Conservation (phyloP, 2,329 filamentous ascomycete genomes). For the Biscogniauxia marginata region DNA sequence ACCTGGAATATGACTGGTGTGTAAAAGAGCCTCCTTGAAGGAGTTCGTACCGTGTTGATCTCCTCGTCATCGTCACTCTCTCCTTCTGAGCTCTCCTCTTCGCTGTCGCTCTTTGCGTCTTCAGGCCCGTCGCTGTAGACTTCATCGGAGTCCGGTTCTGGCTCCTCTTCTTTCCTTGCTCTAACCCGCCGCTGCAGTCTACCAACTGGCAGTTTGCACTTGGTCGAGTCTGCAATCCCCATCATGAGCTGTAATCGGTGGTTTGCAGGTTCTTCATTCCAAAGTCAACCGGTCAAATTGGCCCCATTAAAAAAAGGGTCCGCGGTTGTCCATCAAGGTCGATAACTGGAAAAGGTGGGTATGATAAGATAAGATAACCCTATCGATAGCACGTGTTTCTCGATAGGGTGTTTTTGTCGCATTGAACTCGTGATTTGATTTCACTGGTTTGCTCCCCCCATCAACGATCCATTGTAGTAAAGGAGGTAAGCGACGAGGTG, state of each 20-base stretch:
- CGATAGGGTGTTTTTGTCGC: slow-evolving; percentile 8
- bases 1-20: not conserved
- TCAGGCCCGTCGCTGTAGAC: slow-evolving; percentile 33
- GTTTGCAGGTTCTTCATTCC: not conserved
- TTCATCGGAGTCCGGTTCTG: slow-evolving; percentile 40
- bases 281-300: too few relatives aligned
- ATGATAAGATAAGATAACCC: slow-evolving; percentile 10
- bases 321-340: not conserved
- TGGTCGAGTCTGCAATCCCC: slow-evolving; percentile 29
- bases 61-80: slow-evolving; percentile 29
- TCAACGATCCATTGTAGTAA: not conserved
- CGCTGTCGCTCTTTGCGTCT: slow-evolving; percentile 30
- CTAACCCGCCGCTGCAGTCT: slow-evolving; percentile 44
- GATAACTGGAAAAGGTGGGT: not conserved
- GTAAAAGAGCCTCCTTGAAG: not conserved
- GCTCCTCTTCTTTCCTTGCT: slow-evolving; percentile 43
- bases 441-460: too few relatives aligned
- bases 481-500: not conserved
- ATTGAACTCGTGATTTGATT: not conserved
- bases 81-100: slow-evolving; percentile 35
- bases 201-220: slow-evolving; percentile 39
- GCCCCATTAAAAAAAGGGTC: not conserved
- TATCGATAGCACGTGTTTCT: not conserved
- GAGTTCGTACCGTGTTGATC: slow-evolving; percentile 26
- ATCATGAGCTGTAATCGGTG: slow-evolving; percentile 11